These are phyloP conservation scores for Blastocladiella britannica DNA, from an alignment of 192 early-diverging fungal species.

Conservation along the genomic window DNA sequence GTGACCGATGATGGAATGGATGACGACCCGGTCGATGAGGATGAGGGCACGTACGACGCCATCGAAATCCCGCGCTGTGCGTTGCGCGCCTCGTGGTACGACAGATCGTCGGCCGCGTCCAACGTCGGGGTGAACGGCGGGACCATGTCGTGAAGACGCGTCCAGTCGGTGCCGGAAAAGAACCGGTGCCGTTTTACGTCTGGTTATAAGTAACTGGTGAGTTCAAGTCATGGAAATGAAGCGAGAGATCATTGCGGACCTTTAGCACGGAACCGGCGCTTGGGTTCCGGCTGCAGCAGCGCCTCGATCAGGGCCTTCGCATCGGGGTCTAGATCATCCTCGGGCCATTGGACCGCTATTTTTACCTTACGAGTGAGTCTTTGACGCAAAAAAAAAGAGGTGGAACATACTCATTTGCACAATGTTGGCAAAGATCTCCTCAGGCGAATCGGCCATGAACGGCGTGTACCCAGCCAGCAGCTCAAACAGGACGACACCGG, in stretches of 20 bases:
- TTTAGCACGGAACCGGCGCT: slow-evolving; percentile 34
- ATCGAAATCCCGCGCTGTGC: not conserved
- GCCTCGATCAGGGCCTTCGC: slow-evolving; percentile 51
- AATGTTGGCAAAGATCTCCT: slow-evolving; percentile 76
- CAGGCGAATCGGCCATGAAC: slow-evolving; percentile 66
- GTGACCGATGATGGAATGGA: too few species aligned
- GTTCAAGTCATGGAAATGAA: too few species aligned
- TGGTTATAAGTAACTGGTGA: too few species aligned
- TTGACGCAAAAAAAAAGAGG: not conserved
- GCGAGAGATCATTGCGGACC: too few species aligned
- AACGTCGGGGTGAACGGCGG: slow-evolving; percentile 72
- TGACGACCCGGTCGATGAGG: too few species aligned
- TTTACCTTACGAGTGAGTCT: slow-evolving; percentile 18
- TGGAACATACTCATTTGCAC: slow-evolving; percentile 31
- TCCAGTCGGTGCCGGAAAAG: slow-evolving; percentile 57
- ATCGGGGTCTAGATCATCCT: slow-evolving; percentile 27
- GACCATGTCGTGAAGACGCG: slow-evolving; percentile 45
- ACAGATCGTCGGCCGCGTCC: slow-evolving; percentile 63
- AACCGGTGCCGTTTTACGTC: slow-evolving; percentile 50
- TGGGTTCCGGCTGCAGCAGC: slow-evolving; percentile 52
- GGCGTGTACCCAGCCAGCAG: slow-evolving; percentile 75
- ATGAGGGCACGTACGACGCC: not conserved
- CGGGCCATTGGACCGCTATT: slow-evolving; percentile 36
- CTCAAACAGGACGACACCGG: slow-evolving; percentile 82
- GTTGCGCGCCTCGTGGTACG: slow-evolving; percentile 55